phyloP scores from a whole-genome alignment of 495 filamentous ascomycete species.

The Hypoxylon lenormandii region DNA sequence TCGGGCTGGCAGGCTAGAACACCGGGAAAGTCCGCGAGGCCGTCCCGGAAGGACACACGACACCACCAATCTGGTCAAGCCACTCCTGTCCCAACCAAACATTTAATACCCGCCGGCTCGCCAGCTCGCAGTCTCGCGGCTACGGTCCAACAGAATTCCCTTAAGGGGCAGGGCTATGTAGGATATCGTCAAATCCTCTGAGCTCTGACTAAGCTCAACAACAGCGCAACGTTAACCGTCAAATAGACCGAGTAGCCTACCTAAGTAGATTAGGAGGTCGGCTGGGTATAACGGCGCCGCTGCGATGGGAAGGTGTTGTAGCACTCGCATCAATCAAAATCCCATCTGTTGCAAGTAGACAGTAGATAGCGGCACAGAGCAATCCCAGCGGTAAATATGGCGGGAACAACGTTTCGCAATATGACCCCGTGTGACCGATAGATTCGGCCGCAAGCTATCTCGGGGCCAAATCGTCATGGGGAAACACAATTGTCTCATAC shows the following conservation, averaged over 20 bases:
- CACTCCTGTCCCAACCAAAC: not conserved
- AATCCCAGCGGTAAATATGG: constrained; percentile 8
- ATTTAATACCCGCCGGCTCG: not conserved
- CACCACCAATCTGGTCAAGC: constrained; percentile 17
- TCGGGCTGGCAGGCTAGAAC: constrained; percentile 9
- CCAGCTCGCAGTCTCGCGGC: not conserved
- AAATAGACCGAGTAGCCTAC: constrained; percentile 6
- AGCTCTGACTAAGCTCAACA: constrained; percentile 23
- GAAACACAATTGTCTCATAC: constrained; percentile 12
- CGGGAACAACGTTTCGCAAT: constrained; percentile 36
- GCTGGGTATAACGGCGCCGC: not conserved
- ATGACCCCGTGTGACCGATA: constrained; percentile 29
- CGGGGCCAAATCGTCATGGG: constrained; percentile 18
- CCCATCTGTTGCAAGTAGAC: constrained; percentile 21
- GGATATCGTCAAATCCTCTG: constrained; percentile 5
- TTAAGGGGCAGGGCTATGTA: not conserved
- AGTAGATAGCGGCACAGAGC: constrained; percentile 18
- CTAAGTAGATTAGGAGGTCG: too few species aligned
- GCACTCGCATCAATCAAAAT: constrained; percentile 8
- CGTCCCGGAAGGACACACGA: constrained; percentile 12
- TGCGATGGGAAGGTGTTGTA: constrained; percentile 13
- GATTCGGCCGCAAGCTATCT: constrained; percentile 12
- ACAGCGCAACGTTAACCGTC: constrained; percentile 9
- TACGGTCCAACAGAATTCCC: not conserved
- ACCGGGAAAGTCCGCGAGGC: not conserved